These are phyloP conservation scores for Populus pruinosa DNA, from an alignment of 345 rosid genomes.

Conservation along the genomic window DNA sequence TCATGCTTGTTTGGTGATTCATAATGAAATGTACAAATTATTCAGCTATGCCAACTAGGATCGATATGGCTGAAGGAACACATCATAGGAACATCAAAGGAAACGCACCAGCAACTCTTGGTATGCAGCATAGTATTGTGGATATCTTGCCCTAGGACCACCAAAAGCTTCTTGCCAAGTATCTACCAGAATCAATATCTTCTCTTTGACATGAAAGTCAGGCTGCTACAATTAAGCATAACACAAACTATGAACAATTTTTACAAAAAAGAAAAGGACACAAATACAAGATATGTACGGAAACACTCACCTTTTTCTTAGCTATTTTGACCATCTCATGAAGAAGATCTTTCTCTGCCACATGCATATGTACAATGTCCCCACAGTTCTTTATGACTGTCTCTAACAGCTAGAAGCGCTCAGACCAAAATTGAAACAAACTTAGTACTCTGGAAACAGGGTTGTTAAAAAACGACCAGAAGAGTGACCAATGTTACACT, in stretches of 20 bases:
- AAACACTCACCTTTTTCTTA: conserved; percentile 76
- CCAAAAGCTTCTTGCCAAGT: conserved; percentile 99
- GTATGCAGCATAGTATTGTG: conserved; percentile 93
- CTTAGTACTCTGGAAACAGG: conserved; percentile 6
- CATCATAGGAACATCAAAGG: neutral
- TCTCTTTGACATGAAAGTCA: conserved; percentile 87
- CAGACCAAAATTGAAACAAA: conserved; percentile 20
- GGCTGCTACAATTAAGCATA: conserved; percentile 66
- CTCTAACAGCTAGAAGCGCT: conserved; percentile 71
- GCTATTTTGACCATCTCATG: conserved; percentile 94
- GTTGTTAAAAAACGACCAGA: conserved; percentile 3
- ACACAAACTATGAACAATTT: conserved; percentile 28
- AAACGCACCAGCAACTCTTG: conserved; percentile 92
- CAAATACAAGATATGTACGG: neutral
- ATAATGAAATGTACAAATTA: conserved; percentile 2
- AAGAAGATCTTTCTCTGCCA: conserved; percentile 93
- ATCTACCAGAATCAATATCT: conserved; percentile 78
- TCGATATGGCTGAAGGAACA: neutral
- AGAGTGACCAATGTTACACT: neutral
- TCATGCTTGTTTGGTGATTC: conserved; percentile 4
- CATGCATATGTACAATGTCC: conserved; percentile 98
- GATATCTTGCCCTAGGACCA: conserved; percentile 95
- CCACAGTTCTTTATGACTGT: conserved; percentile 96
- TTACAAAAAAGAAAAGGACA: conserved; percentile 13
- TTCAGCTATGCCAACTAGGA: conserved; percentile 13